Percentiles rank a stretch among this genome's conserved stretches.
Evolutionary conservation across 2,329 filamentous ascomycete species (phyloP).

Genomic region (Ophiostoma pallidulum): DNA sequence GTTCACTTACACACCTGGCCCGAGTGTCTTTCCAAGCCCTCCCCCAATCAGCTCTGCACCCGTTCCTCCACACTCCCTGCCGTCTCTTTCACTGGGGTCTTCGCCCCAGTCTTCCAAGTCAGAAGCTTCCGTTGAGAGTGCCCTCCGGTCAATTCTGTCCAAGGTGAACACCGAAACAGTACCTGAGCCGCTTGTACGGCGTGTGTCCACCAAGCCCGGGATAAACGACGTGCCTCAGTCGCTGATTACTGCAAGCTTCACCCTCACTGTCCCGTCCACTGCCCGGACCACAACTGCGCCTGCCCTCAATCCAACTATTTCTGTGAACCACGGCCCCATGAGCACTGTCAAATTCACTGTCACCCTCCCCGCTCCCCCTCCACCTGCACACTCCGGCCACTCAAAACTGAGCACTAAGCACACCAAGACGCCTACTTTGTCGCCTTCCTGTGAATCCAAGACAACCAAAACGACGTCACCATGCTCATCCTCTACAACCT

Average conservation of each 20-base stretch:
- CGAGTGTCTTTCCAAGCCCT: no score
- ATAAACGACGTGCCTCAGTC: not conserved
- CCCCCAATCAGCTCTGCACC: not conserved
- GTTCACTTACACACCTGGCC: constrained; percentile 8
- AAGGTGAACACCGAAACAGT: not conserved
- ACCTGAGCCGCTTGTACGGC: no score
- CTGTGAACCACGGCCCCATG: no score
- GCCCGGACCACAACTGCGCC: not conserved
- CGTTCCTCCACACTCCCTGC: no score
- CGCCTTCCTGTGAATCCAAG: not conserved
- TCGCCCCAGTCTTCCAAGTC: not conserved
- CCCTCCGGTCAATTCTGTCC: constrained; percentile 3
- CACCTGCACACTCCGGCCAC: not conserved
- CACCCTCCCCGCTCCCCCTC: constrained; percentile 1
- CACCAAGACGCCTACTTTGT: not conserved
- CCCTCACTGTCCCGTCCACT: constrained; percentile 7
- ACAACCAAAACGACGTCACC: not conserved
- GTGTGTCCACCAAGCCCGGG: not conserved
- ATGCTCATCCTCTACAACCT: not conserved
- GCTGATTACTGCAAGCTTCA: constrained; percentile 18
- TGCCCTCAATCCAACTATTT: no score
- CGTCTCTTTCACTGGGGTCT: not conserved
- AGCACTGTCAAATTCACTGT: constrained; percentile 10
- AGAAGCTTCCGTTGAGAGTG: not conserved
- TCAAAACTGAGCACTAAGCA: not conserved